Evolutionary conservation across 768 basidiomycete species (phyloP), one percentile per base, ranked within the genome.

Genomic region (Collybiopsis confluens): DNA sequence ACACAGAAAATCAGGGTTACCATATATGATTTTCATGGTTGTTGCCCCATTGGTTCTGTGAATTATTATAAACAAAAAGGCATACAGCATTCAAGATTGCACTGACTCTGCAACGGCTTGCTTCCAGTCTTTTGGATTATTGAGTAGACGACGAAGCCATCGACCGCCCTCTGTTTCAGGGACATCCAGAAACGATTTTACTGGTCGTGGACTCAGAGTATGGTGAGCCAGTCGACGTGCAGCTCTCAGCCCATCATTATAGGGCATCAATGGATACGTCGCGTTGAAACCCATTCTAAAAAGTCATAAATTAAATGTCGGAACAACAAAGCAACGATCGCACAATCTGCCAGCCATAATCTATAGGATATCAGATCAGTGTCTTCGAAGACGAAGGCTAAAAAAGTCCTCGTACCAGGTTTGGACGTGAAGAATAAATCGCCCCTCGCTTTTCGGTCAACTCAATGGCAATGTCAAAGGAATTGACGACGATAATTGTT

Each of bases 361-460:
- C 43, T 24, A 26, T 2, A 23, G 18, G n/a, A 30, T 28, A 11
- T 11, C 21, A 26, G 40, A 30, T 1, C 7, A 4, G 8, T n/a
- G n/a, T n/a, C n/a, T n/a, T n/a, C n/a, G n/a, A n/a, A n/a, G n/a
- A n/a, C n/a, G n/a, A n/a, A n/a, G n/a, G n/a, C n/a, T n/a, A n/a
- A n/a, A n/a, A n/a, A 13, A 33, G 30, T 5, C 13, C 6, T 33
- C 45, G 16, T 20, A 46, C 45, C 27, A 65, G 56, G 36, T 26
- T 26, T 16, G 68, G 65, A 18, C 70, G 62, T 45, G 66, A 66
- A 18, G 62, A 65, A 54, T 77, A 78, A 18, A 70, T 73, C 13
- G 59, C 42, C 18, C 69, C 68, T 30, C 73, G 61, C 44, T 68
- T 73, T 33, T 77, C 75, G n/a, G 77, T 64, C 16, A 78, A 67